Evolutionary conservation across 768 basidiomycete species (phyloP), one percentile per base, ranked within the genome.

Genomic region (Hericium coralloides): DNA sequence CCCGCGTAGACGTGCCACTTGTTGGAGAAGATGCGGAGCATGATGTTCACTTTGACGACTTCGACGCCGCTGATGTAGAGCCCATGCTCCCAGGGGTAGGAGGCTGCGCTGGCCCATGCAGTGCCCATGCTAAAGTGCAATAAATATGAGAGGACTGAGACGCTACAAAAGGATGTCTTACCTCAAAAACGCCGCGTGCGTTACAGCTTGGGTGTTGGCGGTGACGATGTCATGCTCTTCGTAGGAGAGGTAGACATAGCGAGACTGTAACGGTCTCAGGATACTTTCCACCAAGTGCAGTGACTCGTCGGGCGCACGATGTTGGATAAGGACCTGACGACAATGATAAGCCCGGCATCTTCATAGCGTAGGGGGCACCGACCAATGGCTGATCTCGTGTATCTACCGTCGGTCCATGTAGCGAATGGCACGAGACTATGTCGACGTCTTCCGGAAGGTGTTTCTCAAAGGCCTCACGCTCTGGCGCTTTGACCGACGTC

Each of bases 1-100:
- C 97, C 95, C 14, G 95, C 95, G 69, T 99, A 99, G 66, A 99
- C 95, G 72, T 99, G 95, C 94, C 94, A 99, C 59, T 93, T 88
- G 70, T 94, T 97, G 47, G 92, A 81, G 71, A 98, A 99, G 65
- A 99, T 98, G 0, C 97, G 91, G 18, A 97, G 81, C 60, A 89
- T 85, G 70, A 98, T 87, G 76, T 99, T 99, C 65, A 93, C 94
- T 73, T 99, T 99, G 64, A 93, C 93, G 1, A 92, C 95, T 70
- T 99, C 97, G 64, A 99, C 94, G 0, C 97, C 97, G 22, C 94
- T 92, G 31, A 97, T 92, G 71, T 98, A 98, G 50, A 89, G 83
- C 1, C 92, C 90, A 41, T 88, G 82, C 71, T 98, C 95, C 97
- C 97, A 98, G 3, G 97, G 97, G 69, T 97, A 98, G 20, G 79